Evolutionary conservation across 352 stramenopile genomes (phyloP), one percentile per base, ranked within the genome.

Genomic region (Aphanomyces cochlioides): DNA sequence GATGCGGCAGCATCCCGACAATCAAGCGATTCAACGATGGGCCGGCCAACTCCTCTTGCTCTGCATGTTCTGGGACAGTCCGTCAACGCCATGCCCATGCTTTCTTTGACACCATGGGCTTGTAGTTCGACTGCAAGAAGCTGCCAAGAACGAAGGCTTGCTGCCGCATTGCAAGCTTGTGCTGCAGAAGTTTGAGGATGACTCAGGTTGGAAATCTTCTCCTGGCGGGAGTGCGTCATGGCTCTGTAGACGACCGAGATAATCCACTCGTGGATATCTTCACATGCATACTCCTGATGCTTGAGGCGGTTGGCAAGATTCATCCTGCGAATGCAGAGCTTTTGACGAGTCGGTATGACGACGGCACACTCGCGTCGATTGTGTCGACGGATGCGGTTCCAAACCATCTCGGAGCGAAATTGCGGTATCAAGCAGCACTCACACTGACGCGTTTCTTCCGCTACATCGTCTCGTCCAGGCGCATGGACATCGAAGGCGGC

Each of bases 381-480:
- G 40, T 70, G 5, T 70, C 43, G 8, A 70, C 64, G 6, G 64
- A 70, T 10, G 47, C 40, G 7, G 40, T 70, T 5, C 45, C 64
- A 39, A 70, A 70, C 54, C 4, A 8, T 19, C 17, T 70, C 8
- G 47, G 64, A 8, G 54, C 47, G 15, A 70, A 63, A 34, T 13
- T 28, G 21, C 48, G 40, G 0, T 28, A 70, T 17, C 43, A 40
- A n/a, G 64, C 64, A 3, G 64, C 64, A 37, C 39, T 70, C 43
- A 63, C 48, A n/a, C 59, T 70, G 2, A 70, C 64, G 17, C 64
- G 64, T n/a, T 70, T 70, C 64, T 60, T 70, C 38, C 54, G 54
- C n/a, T 61, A 63, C 36, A 60, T 70, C 36, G 13, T 70, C 13
- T 70, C 64, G 38, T 19, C 21, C n/a, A 47, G 3, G 19, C 45